Conservation (phyloP, 345 rosid species). For the Raphanus sativus region DNA sequence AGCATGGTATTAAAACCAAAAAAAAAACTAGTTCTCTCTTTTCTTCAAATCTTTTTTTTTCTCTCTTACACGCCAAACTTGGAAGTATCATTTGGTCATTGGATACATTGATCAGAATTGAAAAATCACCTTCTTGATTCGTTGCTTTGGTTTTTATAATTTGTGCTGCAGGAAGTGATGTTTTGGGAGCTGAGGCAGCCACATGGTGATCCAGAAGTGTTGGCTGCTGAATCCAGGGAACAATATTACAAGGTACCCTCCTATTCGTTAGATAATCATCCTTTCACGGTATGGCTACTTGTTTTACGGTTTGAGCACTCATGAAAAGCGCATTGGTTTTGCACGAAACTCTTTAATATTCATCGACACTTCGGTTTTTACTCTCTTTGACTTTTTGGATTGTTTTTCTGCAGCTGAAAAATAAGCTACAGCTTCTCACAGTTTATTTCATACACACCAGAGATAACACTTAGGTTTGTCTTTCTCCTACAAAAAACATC, state of each 20-base stretch:
- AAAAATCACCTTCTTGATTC: no score
- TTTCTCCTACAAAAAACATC: neutral
- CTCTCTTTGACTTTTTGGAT: conserved; percentile 5
- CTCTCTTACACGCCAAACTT: no score
- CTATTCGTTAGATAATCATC: neutral
- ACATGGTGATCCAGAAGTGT: conserved; percentile 67
- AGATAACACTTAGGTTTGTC: conserved; percentile 77
- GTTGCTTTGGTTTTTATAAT: neutral
- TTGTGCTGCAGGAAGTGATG: conserved; percentile 62
- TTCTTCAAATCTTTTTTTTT: no score
- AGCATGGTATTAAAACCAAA: no score
- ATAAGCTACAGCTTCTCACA: conserved; percentile 67
- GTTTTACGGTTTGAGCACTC: neutral
- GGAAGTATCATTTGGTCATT: no score
- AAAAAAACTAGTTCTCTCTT: no score
- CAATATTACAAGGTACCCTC: conserved; percentile 74
- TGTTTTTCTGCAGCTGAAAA: conserved; percentile 64
- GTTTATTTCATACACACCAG: conserved; percentile 71
- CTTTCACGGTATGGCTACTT: neutral
- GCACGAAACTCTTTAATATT: conserved; percentile 4
- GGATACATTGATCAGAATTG: no score
- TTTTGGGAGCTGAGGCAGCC: conserved; percentile 61
- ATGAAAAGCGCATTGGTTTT: neutral
- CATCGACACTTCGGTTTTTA: neutral
- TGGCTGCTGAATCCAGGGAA: conserved; percentile 81